Conservation (phyloP, 2,329 filamentous ascomycete species). For the Talaromyces pinophilus region DNA sequence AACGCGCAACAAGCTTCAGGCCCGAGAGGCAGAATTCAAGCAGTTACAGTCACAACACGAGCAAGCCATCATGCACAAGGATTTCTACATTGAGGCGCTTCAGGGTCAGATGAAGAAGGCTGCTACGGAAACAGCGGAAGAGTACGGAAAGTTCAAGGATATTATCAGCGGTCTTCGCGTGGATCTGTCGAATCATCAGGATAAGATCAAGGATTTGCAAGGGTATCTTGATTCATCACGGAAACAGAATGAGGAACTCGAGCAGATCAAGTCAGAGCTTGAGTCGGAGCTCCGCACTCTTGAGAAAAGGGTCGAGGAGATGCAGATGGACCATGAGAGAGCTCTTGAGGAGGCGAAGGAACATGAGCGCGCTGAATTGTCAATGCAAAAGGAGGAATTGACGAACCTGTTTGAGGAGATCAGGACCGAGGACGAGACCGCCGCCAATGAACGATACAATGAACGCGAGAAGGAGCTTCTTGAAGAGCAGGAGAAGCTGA, state of each 20-base stretch:
- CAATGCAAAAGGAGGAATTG: constrained; percentile 48
- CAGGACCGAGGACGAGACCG: constrained; percentile 45
- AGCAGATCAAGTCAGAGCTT: constrained; percentile 47
- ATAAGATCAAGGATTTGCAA: constrained; percentile 55
- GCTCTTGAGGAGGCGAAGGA: constrained; percentile 38
- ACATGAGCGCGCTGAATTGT: constrained; percentile 38
- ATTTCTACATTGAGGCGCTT: constrained; percentile 55
- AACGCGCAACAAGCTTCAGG: constrained; percentile 52
- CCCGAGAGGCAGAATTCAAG: constrained; percentile 53
- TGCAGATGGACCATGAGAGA: constrained; percentile 49
- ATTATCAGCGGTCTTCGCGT: constrained; percentile 52
- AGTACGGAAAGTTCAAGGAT: constrained; percentile 47
- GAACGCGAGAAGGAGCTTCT: constrained; percentile 48
- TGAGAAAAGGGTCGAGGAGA: constrained; percentile 43
- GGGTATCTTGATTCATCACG: constrained; percentile 49
- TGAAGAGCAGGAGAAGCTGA: constrained; percentile 39
- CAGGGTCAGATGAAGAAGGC: constrained; percentile 53
- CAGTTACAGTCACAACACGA: constrained; percentile 53
- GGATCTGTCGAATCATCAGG: constrained; percentile 54
- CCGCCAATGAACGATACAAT: constrained; percentile 40
- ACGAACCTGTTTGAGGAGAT: constrained; percentile 53
- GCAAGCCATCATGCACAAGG: constrained; percentile 54
- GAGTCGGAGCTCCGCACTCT: constrained; percentile 43
- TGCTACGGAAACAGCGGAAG: constrained; percentile 53
- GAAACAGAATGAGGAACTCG: constrained; percentile 48